Conservation (phyloP, 805 yeast species). For the Wickerhamiella azymoides region DNA sequence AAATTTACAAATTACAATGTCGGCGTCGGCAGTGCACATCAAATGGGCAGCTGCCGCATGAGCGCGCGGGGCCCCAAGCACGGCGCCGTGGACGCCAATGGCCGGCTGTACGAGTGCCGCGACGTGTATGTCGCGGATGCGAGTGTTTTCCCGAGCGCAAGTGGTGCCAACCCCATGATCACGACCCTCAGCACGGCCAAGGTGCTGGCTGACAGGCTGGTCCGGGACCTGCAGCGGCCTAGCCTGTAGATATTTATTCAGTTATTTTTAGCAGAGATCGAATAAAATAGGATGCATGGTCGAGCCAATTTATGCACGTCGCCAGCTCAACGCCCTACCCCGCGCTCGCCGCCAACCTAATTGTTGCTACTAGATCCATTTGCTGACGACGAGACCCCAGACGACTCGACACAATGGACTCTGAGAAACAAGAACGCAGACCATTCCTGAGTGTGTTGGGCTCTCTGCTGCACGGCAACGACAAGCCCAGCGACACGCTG, state of each 20-base stretch:
- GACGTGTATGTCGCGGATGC: constrained; percentile 39
- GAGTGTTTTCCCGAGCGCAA: constrained; percentile 37
- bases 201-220: constrained; percentile 29
- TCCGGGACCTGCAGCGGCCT: constrained; percentile 13
- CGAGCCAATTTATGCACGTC: no score
- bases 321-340: no score
- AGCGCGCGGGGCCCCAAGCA: constrained; percentile 27
- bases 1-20: constrained; percentile 22
- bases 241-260: not conserved
- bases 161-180: constrained; percentile 44
- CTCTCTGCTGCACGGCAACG: not conserved
- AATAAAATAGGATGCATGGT: no score
- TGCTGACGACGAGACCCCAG: not conserved
- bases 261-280: no score
- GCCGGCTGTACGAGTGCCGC: constrained; percentile 35
- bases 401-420: not conserved
- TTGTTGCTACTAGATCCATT: not conserved
- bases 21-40: constrained; percentile 37
- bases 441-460: not conserved
- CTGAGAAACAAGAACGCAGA: not conserved
- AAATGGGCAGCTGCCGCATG: constrained; percentile 40
- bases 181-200: constrained; percentile 35
- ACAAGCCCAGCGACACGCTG: not conserved
- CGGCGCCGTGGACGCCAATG: constrained; percentile 33
- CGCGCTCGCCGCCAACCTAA: no score